Base-by-base conservation (phyloP, 116 monocot genomes). In the Posidonia oceanica region DNA sequence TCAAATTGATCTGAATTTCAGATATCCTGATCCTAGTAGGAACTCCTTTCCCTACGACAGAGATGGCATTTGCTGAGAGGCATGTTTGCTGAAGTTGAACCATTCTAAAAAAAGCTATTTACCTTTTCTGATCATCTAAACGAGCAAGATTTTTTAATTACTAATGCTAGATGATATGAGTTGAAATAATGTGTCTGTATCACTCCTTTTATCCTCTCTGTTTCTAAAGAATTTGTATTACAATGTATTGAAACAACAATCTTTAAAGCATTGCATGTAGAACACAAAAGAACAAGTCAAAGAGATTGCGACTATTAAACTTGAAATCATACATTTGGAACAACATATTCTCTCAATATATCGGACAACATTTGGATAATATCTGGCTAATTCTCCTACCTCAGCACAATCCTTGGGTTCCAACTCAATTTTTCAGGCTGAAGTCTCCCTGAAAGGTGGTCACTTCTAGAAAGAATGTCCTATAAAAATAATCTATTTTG, bases 261-360 rank as follows among this genome's bases (percentile, higher is more conserved):
- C 14, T 29, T 39, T n/a, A 29, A 16, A 16, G 14, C 38, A 5
- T 38, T 39, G 64, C 17, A 40, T 51, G 39, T 60, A 75, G 75
- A 60, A 17, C 17, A 61, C 68, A 59, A 36, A 21, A 61, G 61
- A 75, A 69, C 17, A 69, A 39, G 37, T 75, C 4, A 60, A 69
- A 42, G 75, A 75, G 60, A 61, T 75, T 53, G 40, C 69, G 61
- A 16, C 68, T 11, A 59, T 75, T 29, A 69, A 75, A 48, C 29
- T 51, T 53, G 68, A 68, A 54, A 69, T 75, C 61, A 22, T 61
- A 39, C 58, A 52, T 61, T 62, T 75, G 48, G 75, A 75, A 51
- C 58, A 23, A 6, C 44, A 68, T 39, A 59, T 75, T 61, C 75
- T 75, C 44, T 69, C 75, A 12, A 36, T 68, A 17, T 75, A 69